These are phyloP conservation scores for Polyporus arcularius DNA, from an alignment of 768 basidiomycete species.

Conservation along the genomic window DNA sequence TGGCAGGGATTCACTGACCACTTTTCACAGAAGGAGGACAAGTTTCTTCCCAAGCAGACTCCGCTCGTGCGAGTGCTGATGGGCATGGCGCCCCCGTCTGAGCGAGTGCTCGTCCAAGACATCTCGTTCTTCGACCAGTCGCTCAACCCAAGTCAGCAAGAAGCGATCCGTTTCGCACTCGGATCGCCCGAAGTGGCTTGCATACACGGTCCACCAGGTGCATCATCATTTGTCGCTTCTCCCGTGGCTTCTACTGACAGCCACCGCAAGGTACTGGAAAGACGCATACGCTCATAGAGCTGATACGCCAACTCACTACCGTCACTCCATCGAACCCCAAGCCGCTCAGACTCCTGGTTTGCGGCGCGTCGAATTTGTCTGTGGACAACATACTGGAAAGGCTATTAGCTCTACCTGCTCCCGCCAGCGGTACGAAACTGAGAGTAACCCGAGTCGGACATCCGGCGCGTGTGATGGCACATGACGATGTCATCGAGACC, in stretches of 20 bases:
- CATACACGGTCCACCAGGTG: slow-evolving; percentile 97
- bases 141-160: slow-evolving; percentile 83
- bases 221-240: background rate
- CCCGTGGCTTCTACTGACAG: background rate
- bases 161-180: slow-evolving; percentile 82
- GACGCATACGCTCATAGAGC: slow-evolving; percentile 93
- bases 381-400: slow-evolving; percentile 96
- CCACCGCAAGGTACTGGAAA: slow-evolving; percentile 76
- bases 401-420: slow-evolving; percentile 60
- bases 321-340: slow-evolving; percentile 47
- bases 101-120: slow-evolving; percentile 35
- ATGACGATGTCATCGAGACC: slow-evolving; percentile 62
- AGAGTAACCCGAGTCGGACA: slow-evolving; percentile 91
- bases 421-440: slow-evolving; percentile 50
- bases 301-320: slow-evolving; percentile 80
- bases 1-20: background rate
- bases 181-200: slow-evolving; percentile 82
- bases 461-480: slow-evolving; percentile 87
- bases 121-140: slow-evolving; percentile 72
- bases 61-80: slow-evolving; percentile 70
- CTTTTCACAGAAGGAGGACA: slow-evolving; percentile 38
- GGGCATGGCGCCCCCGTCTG: slow-evolving; percentile 56
- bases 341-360: slow-evolving; percentile 73
- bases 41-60: slow-evolving; percentile 44
- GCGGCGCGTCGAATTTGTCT: slow-evolving; percentile 92